phyloP scores from a whole-genome alignment of 1,139 yeast genomes.

The Geotrichum klebahnii region DNA sequence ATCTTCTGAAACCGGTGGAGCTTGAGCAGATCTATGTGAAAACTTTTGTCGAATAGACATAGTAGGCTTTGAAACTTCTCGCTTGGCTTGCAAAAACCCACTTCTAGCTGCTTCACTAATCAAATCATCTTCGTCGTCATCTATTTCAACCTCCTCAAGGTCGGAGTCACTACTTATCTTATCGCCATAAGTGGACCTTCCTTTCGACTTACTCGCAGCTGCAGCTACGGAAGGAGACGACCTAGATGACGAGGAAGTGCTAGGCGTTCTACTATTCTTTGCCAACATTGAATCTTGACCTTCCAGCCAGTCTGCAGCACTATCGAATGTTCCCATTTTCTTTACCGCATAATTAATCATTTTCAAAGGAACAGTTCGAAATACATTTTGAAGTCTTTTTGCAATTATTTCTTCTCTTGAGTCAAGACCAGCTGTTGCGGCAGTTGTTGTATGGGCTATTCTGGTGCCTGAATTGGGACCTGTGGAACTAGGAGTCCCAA shows the following conservation, averaged over 20 bases:
- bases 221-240: slow-evolving; percentile 1
- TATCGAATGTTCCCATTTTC: slow-evolving; percentile 37
- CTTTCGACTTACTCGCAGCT: background rate
- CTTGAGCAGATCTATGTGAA: slow-evolving; percentile 22
- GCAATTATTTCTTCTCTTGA: slow-evolving; percentile 24
- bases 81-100: slow-evolving; percentile 29
- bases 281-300: slow-evolving; percentile 22
- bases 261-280: slow-evolving; percentile 13
- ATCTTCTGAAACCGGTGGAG: slow-evolving; percentile 3
- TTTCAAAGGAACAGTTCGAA: slow-evolving; percentile 33
- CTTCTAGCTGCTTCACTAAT: slow-evolving; percentile 13
- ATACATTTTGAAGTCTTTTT: slow-evolving; percentile 30
- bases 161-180: slow-evolving; percentile 7
- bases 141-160: slow-evolving; percentile 1
- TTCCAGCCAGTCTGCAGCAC: slow-evolving; percentile 38
- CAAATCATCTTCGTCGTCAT: slow-evolving; percentile 12
- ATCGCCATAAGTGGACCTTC: background rate
- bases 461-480: slow-evolving; percentile 16
- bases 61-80: slow-evolving; percentile 34
- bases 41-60: slow-evolving; percentile 41
- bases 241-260: slow-evolving; percentile 15
- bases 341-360: slow-evolving; percentile 36
- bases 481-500: slow-evolving; percentile 14
- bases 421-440: slow-evolving; percentile 12
- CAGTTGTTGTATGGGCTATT: slow-evolving; percentile 2